Percentiles rank a stretch among this genome's conserved stretches.
Evolutionary conservation across 2,329 filamentous ascomycete genomes (phyloP).

Genomic region (Ophiocordyceps camponoti-saundersi): DNA sequence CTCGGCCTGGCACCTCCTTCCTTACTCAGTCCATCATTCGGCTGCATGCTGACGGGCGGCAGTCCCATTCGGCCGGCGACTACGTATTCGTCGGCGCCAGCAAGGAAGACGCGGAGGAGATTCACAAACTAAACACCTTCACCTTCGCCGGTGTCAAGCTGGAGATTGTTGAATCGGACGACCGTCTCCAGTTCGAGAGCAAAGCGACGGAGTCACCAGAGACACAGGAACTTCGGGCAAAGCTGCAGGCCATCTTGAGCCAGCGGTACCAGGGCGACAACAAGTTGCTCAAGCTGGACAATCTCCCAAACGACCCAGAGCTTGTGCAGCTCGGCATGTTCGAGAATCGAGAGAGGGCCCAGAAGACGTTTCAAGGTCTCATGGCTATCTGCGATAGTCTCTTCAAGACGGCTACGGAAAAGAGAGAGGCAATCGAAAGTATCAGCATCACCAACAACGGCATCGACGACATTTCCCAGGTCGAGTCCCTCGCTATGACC

Average conservation of each 20-base stretch:
- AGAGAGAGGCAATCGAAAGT: conserved; percentile 63
- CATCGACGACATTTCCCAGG: conserved; percentile 52
- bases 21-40: neutral
- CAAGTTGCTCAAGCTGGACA: conserved; percentile 74
- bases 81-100: conserved; percentile 50
- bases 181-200: conserved; percentile 15
- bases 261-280: conserved; percentile 53
- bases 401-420: conserved; percentile 56
- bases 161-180: conserved; percentile 32
- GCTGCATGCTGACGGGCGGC: conserved; percentile 38
- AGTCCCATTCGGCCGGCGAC: conserved; percentile 55
- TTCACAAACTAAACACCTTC: conserved; percentile 53
- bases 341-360: conserved; percentile 47
- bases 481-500: conserved; percentile 59
- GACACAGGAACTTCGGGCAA: conserved; percentile 45
- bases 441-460: conserved; percentile 71
- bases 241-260: conserved; percentile 54
- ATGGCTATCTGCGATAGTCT: conserved; percentile 72
- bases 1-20: neutral
- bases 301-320: conserved; percentile 53
- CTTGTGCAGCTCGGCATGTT: conserved; percentile 64
- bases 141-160: conserved; percentile 49
- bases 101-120: conserved; percentile 43
- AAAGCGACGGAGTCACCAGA: conserved; percentile 30
- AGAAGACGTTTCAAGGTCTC: conserved; percentile 82